These are phyloP conservation scores for Colletotrichum nymphaeae DNA, from an alignment of 2,329 filamentous ascomycete genomes.

Conservation along the genomic window DNA sequence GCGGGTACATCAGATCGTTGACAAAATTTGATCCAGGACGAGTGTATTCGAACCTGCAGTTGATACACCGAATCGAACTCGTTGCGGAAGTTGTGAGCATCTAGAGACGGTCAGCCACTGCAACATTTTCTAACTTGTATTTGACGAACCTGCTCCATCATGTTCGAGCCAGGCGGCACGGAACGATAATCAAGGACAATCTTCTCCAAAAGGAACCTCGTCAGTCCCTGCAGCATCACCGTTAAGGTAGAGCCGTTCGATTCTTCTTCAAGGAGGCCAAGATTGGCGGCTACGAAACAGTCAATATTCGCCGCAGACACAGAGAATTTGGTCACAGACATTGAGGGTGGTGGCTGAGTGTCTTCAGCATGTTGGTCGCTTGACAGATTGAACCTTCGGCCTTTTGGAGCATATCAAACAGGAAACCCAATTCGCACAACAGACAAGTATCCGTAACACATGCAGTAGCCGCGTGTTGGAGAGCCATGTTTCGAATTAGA, in stretches of 20 bases:
- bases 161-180: conserved; percentile 69
- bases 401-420: conserved; percentile 98
- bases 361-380: conserved; percentile 93
- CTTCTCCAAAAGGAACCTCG: conserved; percentile 85
- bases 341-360: conserved; percentile 85
- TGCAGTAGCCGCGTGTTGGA: conserved; percentile 88
- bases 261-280: conserved; percentile 89
- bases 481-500: conserved; percentile 84
- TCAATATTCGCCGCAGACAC: conserved; percentile 37
- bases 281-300: conserved; percentile 66
- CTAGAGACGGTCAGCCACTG: conserved; percentile 45
- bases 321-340: conserved; percentile 52
- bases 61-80: conserved; percentile 83
- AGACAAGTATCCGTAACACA: conserved; percentile 88
- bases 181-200: conserved; percentile 81
- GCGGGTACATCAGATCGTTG: conserved; percentile 84
- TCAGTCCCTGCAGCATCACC: conserved; percentile 86
- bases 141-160: conserved; percentile 75
- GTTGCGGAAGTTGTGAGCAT: conserved; percentile 77
- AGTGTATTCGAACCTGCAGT: conserved; percentile 88
- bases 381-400: conserved; percentile 94
- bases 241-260: conserved; percentile 78
- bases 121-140: background rate
- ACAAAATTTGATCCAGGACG: conserved; percentile 83
- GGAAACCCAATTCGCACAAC: conserved; percentile 92